Conservation (phyloP, 2,329 filamentous ascomycete species). For the Pseudomassariella vexata region DNA sequence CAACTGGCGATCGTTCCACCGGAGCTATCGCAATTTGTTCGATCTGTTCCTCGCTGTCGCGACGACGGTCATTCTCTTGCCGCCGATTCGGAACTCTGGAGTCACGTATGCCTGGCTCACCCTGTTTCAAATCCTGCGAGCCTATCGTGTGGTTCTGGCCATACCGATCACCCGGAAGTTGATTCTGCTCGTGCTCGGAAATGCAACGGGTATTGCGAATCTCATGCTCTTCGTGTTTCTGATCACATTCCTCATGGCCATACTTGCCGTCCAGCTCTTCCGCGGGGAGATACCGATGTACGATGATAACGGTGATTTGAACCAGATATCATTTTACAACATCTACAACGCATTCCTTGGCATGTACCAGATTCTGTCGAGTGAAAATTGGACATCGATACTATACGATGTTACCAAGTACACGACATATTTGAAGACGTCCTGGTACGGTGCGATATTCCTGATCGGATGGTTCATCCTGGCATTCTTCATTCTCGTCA, state of each 20-base stretch:
- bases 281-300: conserved; percentile 70
- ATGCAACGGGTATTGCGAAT: conserved; percentile 86
- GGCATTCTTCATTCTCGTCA: conserved; percentile 90
- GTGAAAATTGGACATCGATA: conserved; percentile 90
- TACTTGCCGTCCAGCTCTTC: conserved; percentile 90
- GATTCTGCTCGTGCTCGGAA: conserved; percentile 83
- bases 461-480: conserved; percentile 95
- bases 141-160: conserved; percentile 86
- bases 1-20: conserved; percentile 78
- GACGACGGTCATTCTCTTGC: conserved; percentile 81
- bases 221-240: conserved; percentile 95
- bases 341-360: conserved; percentile 95
- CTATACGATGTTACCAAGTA: conserved; percentile 76
- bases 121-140: conserved; percentile 85
- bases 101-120: conserved; percentile 81
- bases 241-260: conserved; percentile 87
- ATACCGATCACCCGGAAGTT: conserved; percentile 82
- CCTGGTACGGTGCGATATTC: conserved; percentile 89
- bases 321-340: conserved; percentile 73
- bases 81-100: conserved; percentile 66
- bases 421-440: conserved; percentile 60
- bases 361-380: conserved; percentile 96
- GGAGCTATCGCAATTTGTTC: conserved; percentile 67
- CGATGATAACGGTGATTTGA: conserved; percentile 56
- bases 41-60: conserved; percentile 76